Evolutionary conservation across 2,329 filamentous ascomycete species (phyloP).

Genomic region (Sarocladium kiliense): DNA sequence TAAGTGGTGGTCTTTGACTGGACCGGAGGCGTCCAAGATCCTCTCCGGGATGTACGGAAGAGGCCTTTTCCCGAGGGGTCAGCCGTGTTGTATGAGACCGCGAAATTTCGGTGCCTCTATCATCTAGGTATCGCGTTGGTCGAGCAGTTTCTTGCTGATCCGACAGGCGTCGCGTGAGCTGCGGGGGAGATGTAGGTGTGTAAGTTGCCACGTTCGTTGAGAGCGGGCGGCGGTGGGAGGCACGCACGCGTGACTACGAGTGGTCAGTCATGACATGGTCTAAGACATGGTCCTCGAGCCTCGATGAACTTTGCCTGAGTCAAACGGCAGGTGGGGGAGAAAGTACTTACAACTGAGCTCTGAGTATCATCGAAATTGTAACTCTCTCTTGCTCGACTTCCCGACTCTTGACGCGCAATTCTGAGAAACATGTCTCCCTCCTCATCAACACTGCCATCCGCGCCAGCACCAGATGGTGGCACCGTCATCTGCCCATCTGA

Average conservation of each 20-base stretch:
- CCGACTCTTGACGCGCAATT: conserved; percentile 50
- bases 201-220: conserved; percentile 46
- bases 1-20: conserved; percentile 25
- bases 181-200: conserved; percentile 45
- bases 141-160: conserved; percentile 47
- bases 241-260: conserved; percentile 42
- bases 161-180: conserved; percentile 47
- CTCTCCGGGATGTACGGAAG: conserved; percentile 32
- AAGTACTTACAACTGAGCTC: conserved; percentile 41
- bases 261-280: conserved; percentile 4
- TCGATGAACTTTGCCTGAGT: not conserved
- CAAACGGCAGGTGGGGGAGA: not conserved
- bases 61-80: conserved; percentile 34
- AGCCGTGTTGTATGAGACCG: conserved; percentile 41
- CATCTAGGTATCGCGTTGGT: conserved; percentile 36
- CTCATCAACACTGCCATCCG: conserved; percentile 41
- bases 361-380: conserved; percentile 24
- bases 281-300: conserved; percentile 4
- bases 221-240: conserved; percentile 45
- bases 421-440: conserved; percentile 54
- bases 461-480: conserved; percentile 31
- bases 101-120: conserved; percentile 32
- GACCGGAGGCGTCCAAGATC: conserved; percentile 29
- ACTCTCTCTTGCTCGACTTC: conserved; percentile 28
- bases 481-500: conserved; percentile 32